Evolutionary conservation across 2,329 filamentous ascomycete species (phyloP), one percentile per base, ranked within the genome.

Genomic region (Arthrobotrys pseudoclavata): DNA sequence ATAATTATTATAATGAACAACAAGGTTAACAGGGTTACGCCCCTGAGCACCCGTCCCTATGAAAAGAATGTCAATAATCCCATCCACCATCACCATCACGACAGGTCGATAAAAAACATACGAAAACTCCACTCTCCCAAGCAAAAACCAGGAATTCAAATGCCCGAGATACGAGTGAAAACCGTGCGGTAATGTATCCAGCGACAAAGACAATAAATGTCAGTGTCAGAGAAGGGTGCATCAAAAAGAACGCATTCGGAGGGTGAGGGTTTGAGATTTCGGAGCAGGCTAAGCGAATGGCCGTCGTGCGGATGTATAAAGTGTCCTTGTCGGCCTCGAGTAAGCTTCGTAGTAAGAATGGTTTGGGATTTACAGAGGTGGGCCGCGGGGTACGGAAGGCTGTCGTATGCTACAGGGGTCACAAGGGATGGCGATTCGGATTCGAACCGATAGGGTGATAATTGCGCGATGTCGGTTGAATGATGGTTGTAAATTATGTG

Each of bases 131-230:
- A 92, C 98, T 93, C 85, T 98, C 92, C 94, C 94, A 97, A 81
- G 96, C 96, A 84, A 98, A 99, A 80, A 97, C 92, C 81, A 93
- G 92, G 82, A 99, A 90, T 86, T 99, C 95, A 91, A 97, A 97
- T 82, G 98, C 88, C 82, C 94, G 91, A 82, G 95, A 97, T 81
- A 97, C 94, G 79, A 99, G 91, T 86, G 98, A 96, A 94, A 96
- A 99, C 87, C 96, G 92, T 84, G 96, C 96, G 86, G 96, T 99
- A 85, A 95, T 98, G 88, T 99, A 99, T 85, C 96, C 96, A 86
- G 96, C 95, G 88, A 98, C 92, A 87, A 99, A 99, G 87, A 99
- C 79, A 77, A 81, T 69, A 67, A 81, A 80, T 69, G 80, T 79
- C 68, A 71, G 66, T 71, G 74, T 77, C 66, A 71, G 45, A 71